Conservation (phyloP, 1,284 basidiomycete genomes). For the Cryptococcus sp. region DNA sequence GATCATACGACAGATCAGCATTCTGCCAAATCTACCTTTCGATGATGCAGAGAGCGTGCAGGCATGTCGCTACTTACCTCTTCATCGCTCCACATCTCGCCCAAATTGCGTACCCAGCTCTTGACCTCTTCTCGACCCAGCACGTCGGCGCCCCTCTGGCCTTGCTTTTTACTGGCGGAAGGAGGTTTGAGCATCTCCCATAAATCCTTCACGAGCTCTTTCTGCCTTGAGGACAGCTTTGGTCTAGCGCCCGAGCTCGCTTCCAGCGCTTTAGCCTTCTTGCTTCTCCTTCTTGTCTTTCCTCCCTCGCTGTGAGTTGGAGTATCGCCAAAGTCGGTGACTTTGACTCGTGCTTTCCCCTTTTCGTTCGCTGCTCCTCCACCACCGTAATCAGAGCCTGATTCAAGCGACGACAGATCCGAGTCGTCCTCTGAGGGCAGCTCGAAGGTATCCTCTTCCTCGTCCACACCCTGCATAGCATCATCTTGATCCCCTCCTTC, state of each 20-base stretch:
- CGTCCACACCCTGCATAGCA: slow-evolving; percentile 7
- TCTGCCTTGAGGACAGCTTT: slow-evolving; percentile 38
- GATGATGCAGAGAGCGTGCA: background rate
- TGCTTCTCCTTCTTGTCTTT: slow-evolving; percentile 4
- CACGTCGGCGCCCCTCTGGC: slow-evolving; percentile 11
- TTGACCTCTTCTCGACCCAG: slow-evolving; percentile 48
- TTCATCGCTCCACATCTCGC: slow-evolving; percentile 51
- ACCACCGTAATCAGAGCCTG: slow-evolving; percentile 20
- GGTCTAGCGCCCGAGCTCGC: slow-evolving; percentile 9
- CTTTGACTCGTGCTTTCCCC: slow-evolving; percentile 10
- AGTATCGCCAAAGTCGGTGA: slow-evolving; percentile 5
- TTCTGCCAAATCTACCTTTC: background rate
- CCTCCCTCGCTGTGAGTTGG: background rate
- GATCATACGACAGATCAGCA: background rate
- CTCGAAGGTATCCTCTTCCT: slow-evolving; percentile 31
- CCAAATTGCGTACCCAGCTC: slow-evolving; percentile 43
- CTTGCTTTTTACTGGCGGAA: slow-evolving; percentile 2
- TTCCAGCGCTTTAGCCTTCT: slow-evolving; percentile 16
- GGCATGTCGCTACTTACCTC: slow-evolving; percentile 38
- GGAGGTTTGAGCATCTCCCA: slow-evolving; percentile 48
- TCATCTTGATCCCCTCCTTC: slow-evolving; percentile 20
- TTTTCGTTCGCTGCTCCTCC: slow-evolving; percentile 5
- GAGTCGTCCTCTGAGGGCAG: slow-evolving; percentile 27
- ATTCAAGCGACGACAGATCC: slow-evolving; percentile 25
- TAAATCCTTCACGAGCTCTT: slow-evolving; percentile 41